Base-by-base conservation (phyloP, 192 early-diverging fungal species). In the Coemansia sp. region DNA sequence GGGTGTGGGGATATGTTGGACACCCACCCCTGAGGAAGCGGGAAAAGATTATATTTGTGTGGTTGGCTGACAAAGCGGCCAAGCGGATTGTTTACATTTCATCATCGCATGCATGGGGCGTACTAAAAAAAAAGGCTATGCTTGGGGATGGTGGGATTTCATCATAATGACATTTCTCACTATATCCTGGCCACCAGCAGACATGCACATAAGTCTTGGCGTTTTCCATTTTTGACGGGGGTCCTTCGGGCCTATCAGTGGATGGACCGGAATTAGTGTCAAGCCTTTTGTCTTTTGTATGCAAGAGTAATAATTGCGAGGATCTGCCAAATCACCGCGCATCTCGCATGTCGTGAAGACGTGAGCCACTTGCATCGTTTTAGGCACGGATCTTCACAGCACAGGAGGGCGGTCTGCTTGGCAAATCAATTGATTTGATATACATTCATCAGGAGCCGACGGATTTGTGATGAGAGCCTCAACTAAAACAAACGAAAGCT, bases 61-160 rank as follows among this genome's bases (percentile, higher is more conserved):
- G 9, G 4, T 4, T 46, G 48, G 48, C 48, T 50, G 48, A 50
- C 48, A 50, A 50, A 50, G 48, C 2, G 19, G 20, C 15, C 15
- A 46, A 46, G 8, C 8, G 8, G 20, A 32, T 56, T 56, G 54
- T 56, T 56, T 56, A 56, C 54, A 56, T 56, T 56, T 56, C 54
- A 56, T 56, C 54, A 56, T 56, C n/a, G 32, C 33, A 56, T 56
- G 34, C 34, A 56, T 14, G 54, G 54, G 9, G 54, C 22, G 7
- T 56, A 23, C 54, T 36, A n/a, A n/a, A 34, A 22, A 15, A 55
- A 22, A 55, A 55, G 33, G 32, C 4, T 29, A 55, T 29, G 54
- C 14, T 35, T 7, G 50, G 22, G 7, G 33, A 14, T 15, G 4
- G 54, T 4, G 20, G 14, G 54, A n/a, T 36, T 15, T 14, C 32